These are phyloP conservation scores for Geotrichum citri-aurantii DNA, from an alignment of 1,139 yeast species.

Conservation along the genomic window DNA sequence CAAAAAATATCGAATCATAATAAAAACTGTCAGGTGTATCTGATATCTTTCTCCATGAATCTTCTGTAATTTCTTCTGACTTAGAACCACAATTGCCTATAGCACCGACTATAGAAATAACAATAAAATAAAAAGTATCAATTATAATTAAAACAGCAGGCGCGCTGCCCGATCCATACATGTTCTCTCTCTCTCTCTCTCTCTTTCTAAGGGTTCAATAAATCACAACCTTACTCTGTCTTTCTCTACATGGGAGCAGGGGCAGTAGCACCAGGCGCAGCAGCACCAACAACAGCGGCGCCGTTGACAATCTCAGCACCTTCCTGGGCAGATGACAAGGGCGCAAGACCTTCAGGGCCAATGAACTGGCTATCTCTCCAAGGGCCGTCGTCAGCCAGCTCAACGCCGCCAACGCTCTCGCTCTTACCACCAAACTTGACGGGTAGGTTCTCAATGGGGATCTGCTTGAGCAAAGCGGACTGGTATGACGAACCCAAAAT, in stretches of 20 bases:
- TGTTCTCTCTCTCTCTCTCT: too few species aligned
- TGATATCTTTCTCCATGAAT: too few species aligned
- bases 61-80: too few species aligned
- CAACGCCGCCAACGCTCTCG: slow-evolving; percentile 67
- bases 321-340: slow-evolving; percentile 21
- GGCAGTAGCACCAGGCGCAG: slow-evolving; percentile 5
- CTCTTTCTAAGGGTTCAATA: too few species aligned
- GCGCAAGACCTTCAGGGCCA: slow-evolving; percentile 39
- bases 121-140: too few species aligned
- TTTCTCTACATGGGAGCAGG: slow-evolving; percentile 5
- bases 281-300: not conserved
- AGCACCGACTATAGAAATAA: too few species aligned
- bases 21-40: too few species aligned
- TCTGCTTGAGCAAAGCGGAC: slow-evolving; percentile 80
- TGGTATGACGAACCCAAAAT: slow-evolving; percentile 76
- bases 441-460: slow-evolving; percentile 90
- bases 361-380: slow-evolving; percentile 88
- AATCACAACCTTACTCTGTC: too few species aligned
- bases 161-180: too few species aligned
- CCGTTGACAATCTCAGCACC: not conserved
- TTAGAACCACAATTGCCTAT: too few species aligned
- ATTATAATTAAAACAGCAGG: too few species aligned
- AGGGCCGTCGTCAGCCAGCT: slow-evolving; percentile 89
- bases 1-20: too few species aligned
- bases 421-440: slow-evolving; percentile 83